These are phyloP conservation scores for Gracilaria gracilis DNA, from an alignment of 23 red algal species.

Conservation along the genomic window DNA sequence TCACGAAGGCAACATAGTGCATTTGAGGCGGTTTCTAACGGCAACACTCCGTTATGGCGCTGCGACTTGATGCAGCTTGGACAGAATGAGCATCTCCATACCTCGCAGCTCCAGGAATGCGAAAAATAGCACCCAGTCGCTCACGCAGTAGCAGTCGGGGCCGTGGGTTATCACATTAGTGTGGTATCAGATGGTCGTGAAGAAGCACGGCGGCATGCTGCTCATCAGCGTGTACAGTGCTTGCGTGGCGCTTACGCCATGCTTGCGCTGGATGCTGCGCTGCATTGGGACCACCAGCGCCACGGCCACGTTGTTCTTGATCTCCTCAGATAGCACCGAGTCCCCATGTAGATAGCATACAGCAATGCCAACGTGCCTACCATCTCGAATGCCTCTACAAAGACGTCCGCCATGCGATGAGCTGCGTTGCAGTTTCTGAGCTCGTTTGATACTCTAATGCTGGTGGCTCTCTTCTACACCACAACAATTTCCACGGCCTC, in stretches of 20 bases:
- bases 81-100: not conserved
- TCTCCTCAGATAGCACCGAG: slow-evolving; percentile 56
- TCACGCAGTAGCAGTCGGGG: slow-evolving; percentile 47
- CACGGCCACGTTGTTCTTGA: slow-evolving; percentile 75
- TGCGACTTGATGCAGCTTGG: not conserved
- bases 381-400: slow-evolving; percentile 33
- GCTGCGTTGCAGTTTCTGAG: slow-evolving; percentile 61
- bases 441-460: slow-evolving; percentile 48
- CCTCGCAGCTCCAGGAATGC: slow-evolving; percentile 3
- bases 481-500: slow-evolving; percentile 61
- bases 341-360: slow-evolving; percentile 57
- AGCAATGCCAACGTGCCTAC: slow-evolving; percentile 54
- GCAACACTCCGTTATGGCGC: no score
- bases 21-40: not conserved
- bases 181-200: slow-evolving; percentile 68
- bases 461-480: slow-evolving; percentile 58
- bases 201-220: slow-evolving; percentile 57
- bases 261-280: slow-evolving; percentile 8
- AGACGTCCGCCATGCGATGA: slow-evolving; percentile 32
- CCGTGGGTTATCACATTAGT: slow-evolving; percentile 76
- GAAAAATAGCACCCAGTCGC: slow-evolving; percentile 50
- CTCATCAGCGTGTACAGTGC: slow-evolving; percentile 69
- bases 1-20: not conserved
- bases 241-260: slow-evolving; percentile 9
- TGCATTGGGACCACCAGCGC: slow-evolving; percentile 63